phyloP scores from a whole-genome alignment of 176 grass and related monocot genomes.

The Pontederia paniculata region DNA sequence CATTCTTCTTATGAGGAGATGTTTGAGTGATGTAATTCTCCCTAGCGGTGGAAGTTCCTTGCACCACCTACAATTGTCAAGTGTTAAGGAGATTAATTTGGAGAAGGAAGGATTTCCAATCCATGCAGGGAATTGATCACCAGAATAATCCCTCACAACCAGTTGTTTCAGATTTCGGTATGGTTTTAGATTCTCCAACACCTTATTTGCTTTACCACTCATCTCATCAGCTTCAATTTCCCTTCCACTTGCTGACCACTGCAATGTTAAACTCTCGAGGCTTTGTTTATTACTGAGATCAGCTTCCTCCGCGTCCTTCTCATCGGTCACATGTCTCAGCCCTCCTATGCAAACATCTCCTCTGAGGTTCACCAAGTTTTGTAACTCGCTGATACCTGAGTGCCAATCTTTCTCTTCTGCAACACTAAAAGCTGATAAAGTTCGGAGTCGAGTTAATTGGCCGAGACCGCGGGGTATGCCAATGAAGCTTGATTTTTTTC shows the following conservation, averaged over 20 bases:
- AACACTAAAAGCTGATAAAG: slow-evolving; percentile 22
- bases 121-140: slow-evolving; percentile 21
- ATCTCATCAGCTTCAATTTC: background rate
- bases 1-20: slow-evolving; percentile 18
- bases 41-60: slow-evolving; percentile 31
- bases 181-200: slow-evolving; percentile 30
- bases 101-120: slow-evolving; percentile 20
- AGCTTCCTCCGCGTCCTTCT: background rate
- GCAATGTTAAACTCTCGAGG: slow-evolving; percentile 20
- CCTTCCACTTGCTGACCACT: slow-evolving; percentile 13
- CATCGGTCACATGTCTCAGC: background rate
- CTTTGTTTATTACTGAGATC: slow-evolving; percentile 16
- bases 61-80: slow-evolving; percentile 21
- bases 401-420: background rate
- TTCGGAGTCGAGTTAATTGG: slow-evolving; percentile 16
- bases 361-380: slow-evolving; percentile 10
- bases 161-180: slow-evolving; percentile 22
- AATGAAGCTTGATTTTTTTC: background rate
- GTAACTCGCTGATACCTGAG: slow-evolving; percentile 9
- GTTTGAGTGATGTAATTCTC: slow-evolving; percentile 5
- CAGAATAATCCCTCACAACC: slow-evolving; percentile 24
- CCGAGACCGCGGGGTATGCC: background rate
- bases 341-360: background rate
- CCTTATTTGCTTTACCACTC: background rate
- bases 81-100: slow-evolving; percentile 13